phyloP scores from a whole-genome alignment of 768 basidiomycete genomes.

The Auricularia heimuer region DNA sequence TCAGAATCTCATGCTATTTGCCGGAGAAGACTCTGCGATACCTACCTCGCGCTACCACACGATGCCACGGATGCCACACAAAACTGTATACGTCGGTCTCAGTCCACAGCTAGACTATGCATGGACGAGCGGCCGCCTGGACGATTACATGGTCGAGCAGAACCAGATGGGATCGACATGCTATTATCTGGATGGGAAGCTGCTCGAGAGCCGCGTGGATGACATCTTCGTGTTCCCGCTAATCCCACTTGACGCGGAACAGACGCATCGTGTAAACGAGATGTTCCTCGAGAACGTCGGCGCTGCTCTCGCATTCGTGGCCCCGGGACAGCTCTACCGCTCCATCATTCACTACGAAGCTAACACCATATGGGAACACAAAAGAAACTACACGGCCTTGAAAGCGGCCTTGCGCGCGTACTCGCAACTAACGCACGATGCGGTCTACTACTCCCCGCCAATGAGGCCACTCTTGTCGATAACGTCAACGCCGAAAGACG shows the following conservation, averaged over 20 bases:
- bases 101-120: no score
- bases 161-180: no score
- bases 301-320: not conserved
- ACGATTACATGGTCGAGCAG: no score
- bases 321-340: not conserved
- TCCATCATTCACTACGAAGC: not conserved
- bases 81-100: no score
- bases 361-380: not conserved
- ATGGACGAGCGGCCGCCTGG: no score
- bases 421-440: not conserved
- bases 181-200: not conserved
- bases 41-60: not conserved
- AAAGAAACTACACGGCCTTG: not conserved
- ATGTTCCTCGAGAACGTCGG: not conserved
- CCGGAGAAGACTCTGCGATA: not conserved
- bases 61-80: not conserved
- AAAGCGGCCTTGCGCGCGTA: not conserved
- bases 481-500: no score
- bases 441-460: not conserved
- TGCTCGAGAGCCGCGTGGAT: not conserved
- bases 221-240: not conserved
- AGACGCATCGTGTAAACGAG: not conserved
- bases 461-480: not conserved
- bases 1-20: not conserved
- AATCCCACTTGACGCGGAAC: not conserved